Evolutionary conservation across 306 rosid species (phyloP), one percentile per base, ranked within the genome.

Genomic region (Spatholobus suberectus): DNA sequence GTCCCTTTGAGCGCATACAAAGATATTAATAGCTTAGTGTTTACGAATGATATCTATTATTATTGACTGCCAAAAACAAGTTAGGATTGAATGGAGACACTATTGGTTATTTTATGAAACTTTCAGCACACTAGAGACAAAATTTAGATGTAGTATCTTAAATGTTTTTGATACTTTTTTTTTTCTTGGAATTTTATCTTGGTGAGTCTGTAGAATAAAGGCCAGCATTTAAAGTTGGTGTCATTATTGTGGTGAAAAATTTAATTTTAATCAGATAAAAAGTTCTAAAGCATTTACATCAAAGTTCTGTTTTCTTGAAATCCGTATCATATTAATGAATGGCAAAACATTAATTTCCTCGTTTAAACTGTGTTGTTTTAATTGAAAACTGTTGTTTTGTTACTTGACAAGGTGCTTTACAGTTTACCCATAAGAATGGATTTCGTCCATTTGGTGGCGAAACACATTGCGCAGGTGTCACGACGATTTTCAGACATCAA

Each of bases 11-110:
- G 23, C 37, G 58, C 59, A 14, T 44, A 35, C 40, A 68, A 47
- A 37, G 74, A 75, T 59, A 65, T 80, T 70, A 35, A 44, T 9
- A 0, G 23, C 41, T 17, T 12, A 7, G 46, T 20, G 70, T 40
- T 76, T 66, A 32, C 76, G 3, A 52, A 52, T 74, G 72, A 46
- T 62, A 26, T 15, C 82, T 34, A 34, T 7, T 78, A 27, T 44
- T 47, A 52, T 51, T 49, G 67, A 20, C 65, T 44, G 81, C 65
- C 26, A 15, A 68, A 21, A 38, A 35, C 20, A 20, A 54, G 34
- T 24, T 17, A 18, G 59, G 51, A 35, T 52, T 79, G 57, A 38
- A 23, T 27, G 66, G 70, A 29, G 34, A 23, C 41, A 6, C 17
- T 34, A 20, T 35, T 66, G 52, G 38, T 52, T 68, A 35, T 67